These are phyloP conservation scores for Rhododendron williamsianum DNA, from an alignment of 148 eudicot genomes.

Conservation along the genomic window DNA sequence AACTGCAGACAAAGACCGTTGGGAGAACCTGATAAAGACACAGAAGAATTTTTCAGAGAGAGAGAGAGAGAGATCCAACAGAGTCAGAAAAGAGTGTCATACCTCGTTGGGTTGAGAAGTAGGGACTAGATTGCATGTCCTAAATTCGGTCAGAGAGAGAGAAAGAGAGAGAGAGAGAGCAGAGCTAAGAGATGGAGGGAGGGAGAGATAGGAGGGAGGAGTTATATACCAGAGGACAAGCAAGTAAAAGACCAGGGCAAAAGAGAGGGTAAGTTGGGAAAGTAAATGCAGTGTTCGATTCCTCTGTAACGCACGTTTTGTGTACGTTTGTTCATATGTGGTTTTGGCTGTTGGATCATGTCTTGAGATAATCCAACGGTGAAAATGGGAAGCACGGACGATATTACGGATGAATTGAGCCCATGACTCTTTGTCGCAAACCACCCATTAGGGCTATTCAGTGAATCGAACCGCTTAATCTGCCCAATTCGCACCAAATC, in stretches of 20 bases:
- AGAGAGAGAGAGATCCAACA: neutral
- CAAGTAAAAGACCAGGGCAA: neutral
- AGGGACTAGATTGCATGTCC: neutral
- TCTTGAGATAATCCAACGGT: neutral
- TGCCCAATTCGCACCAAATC: fast-evolving
- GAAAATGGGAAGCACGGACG: neutral
- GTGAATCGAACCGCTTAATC: too few relatives aligned
- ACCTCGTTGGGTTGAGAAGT: neutral
- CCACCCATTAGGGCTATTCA: too few relatives aligned
- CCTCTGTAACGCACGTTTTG: neutral
- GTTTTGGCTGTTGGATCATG: neutral
- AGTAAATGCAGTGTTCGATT: neutral
- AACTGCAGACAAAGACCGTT: neutral
- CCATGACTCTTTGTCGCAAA: neutral
- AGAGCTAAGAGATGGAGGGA: neutral
- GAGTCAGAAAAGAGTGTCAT: neutral
- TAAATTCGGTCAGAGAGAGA: neutral
- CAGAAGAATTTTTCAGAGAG: neutral
- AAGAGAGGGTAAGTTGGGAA: neutral
- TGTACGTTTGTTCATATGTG: neutral
- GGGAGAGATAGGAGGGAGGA: neutral
- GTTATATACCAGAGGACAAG: neutral
- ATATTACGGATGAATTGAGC: neutral
- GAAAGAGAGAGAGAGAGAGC: neutral
- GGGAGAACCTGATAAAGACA: neutral